Evolutionary conservation across 805 yeast genomes (phyloP).

Genomic region (Debaryomyces hansenii): DNA sequence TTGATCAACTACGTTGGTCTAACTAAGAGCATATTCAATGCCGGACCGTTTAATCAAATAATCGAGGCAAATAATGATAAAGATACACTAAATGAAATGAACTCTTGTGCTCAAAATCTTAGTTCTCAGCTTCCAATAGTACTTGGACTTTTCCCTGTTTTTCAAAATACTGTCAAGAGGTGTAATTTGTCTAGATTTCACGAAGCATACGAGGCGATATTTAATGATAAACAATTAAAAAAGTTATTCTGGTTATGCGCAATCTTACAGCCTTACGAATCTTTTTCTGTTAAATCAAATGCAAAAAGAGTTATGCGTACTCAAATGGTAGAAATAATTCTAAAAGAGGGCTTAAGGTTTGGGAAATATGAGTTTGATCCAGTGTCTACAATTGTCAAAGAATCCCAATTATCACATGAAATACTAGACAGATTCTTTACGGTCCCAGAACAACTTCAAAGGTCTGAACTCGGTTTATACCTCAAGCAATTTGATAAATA

Average conservation of each 20-base stretch:
- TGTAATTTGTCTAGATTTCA: not conserved
- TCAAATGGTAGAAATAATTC: slow-evolving; percentile 48
- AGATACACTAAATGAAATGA: slow-evolving; percentile 14
- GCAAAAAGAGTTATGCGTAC: slow-evolving; percentile 33
- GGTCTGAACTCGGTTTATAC: slow-evolving; percentile 62
- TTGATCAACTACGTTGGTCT: slow-evolving; percentile 57
- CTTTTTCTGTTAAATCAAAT: slow-evolving; percentile 33
- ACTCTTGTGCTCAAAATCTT: slow-evolving; percentile 11
- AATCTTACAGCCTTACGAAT: slow-evolving; percentile 51
- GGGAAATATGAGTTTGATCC: slow-evolving; percentile 56
- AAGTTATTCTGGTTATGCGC: slow-evolving; percentile 48
- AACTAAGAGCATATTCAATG: slow-evolving; percentile 56
- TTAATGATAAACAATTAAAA: slow-evolving; percentile 6
- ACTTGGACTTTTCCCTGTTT: slow-evolving; percentile 15
- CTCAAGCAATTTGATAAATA: slow-evolving; percentile 54
- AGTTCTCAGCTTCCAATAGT: not conserved
- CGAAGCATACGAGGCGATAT: not conserved
- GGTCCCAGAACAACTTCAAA: slow-evolving; percentile 19
- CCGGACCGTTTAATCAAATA: slow-evolving; percentile 20
- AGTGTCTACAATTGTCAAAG: slow-evolving; percentile 44
- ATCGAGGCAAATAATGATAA: slow-evolving; percentile 17
- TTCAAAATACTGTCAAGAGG: slow-evolving; percentile 7
- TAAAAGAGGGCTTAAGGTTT: slow-evolving; percentile 70
- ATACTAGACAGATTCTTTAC: slow-evolving; percentile 19
- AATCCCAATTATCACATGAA: slow-evolving; percentile 17